Percentiles rank a stretch among this genome's conserved stretches.
These are phyloP conservation scores for Cystoisospora suis DNA, from an alignment of 169 alveolate species.

Conservation along the genomic window DNA sequence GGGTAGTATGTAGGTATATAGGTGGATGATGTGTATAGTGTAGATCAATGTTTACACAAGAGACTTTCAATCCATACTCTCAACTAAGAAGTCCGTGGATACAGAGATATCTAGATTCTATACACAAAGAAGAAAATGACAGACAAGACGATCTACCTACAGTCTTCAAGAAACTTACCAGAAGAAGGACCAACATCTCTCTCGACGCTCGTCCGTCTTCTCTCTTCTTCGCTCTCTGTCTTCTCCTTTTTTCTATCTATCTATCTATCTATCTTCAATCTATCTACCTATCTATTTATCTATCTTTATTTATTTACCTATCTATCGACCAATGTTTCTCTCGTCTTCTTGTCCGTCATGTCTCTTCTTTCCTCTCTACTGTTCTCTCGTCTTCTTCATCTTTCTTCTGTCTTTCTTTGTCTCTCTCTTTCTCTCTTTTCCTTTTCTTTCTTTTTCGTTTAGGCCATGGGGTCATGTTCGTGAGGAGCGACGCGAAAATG, in stretches of 20 bases:
- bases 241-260: not conserved
- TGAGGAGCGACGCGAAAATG: conserved; percentile 95
- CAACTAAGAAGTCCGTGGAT: too few relatives aligned
- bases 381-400: not conserved
- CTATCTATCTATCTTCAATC: not conserved
- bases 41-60: too few relatives aligned
- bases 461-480: conserved; percentile 98
- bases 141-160: too few relatives aligned
- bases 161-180: too few relatives aligned
- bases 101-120: too few relatives aligned
- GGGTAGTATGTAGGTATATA: too few relatives aligned
- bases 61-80: too few relatives aligned
- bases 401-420: not conserved
- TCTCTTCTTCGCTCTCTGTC: not conserved
- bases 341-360: not conserved
- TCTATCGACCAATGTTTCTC: not conserved
- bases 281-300: not conserved
- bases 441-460: not conserved
- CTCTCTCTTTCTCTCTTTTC: not conserved
- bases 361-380: not conserved
- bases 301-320: not conserved
- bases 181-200: too few relatives aligned
- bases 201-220: too few relatives aligned
- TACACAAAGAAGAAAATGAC: too few relatives aligned
- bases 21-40: too few relatives aligned